Conservation (phyloP, 306 rosid genomes). For the Cucumis hystrix region DNA sequence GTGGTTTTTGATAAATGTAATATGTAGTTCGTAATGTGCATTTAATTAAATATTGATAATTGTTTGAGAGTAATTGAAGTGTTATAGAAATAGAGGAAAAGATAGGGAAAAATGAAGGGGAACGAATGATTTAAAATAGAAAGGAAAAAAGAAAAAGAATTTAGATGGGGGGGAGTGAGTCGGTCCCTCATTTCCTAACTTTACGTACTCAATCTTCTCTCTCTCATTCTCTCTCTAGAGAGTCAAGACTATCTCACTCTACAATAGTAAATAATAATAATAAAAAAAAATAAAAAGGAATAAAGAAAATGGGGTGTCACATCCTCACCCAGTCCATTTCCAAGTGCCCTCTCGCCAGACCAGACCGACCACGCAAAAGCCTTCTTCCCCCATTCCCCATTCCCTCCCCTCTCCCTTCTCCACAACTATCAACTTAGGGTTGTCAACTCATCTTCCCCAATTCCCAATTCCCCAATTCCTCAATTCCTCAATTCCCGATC, state of each 20-base stretch:
- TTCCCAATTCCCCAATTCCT: background rate
- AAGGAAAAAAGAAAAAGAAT: too few relatives aligned
- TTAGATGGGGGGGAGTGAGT: background rate
- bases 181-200: background rate
- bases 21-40: too few relatives aligned
- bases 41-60: too few relatives aligned
- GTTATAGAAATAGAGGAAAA: too few relatives aligned
- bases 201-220: background rate
- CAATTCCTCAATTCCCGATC: too few relatives aligned
- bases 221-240: background rate
- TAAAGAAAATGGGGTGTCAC: constrained; percentile 24
- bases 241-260: background rate
- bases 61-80: too few relatives aligned
- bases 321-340: constrained; percentile 28
- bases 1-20: too few relatives aligned
- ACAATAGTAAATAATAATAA: background rate
- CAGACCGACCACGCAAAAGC: constrained; percentile 16
- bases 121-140: too few relatives aligned
- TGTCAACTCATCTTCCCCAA: background rate
- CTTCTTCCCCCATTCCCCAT: background rate
- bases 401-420: background rate
- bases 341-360: constrained; percentile 27
- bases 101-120: too few relatives aligned
- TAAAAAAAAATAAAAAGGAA: background rate
- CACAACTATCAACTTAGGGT: constrained; percentile 32